A percentile compares a stretch with the other conserved stretches of the same genome.
phyloP scores from a whole-genome alignment of 1,284 basidiomycete genomes.

The Uromyces viciae-fabae region DNA sequence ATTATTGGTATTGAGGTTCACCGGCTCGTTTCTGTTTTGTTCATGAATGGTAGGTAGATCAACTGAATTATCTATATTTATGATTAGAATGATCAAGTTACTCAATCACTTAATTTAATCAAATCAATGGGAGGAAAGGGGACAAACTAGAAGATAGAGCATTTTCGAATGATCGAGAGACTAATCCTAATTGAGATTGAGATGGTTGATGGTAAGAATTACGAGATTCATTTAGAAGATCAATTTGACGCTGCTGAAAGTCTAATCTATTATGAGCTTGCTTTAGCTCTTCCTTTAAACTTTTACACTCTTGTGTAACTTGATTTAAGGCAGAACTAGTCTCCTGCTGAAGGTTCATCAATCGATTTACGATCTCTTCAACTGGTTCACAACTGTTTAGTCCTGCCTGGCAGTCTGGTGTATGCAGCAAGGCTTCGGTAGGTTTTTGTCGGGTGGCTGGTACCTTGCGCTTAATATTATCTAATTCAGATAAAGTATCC shows the following conservation, averaged over 20 bases:
- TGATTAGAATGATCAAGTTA: no score
- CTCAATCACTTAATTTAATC: constrained; percentile 11
- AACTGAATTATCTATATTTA: no score
- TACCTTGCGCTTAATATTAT: constrained; percentile 70
- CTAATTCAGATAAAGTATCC: constrained; percentile 56
- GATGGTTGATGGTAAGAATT: background rate
- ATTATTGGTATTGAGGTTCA: constrained; percentile 11
- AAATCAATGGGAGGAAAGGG: background rate
- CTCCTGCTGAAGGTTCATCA: constrained; percentile 51
- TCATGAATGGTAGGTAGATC: no score
- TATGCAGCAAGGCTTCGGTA: constrained; percentile 25
- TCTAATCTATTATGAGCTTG: constrained; percentile 21
- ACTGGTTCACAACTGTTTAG: background rate
- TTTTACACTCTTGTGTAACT: constrained; percentile 41
- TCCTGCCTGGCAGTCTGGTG: background rate
- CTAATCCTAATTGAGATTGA: background rate
- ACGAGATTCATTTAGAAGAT: background rate
- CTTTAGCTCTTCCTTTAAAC: constrained; percentile 18
- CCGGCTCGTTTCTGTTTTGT: constrained; percentile 38
- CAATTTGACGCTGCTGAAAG: constrained; percentile 32
- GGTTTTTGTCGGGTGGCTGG: constrained; percentile 61
- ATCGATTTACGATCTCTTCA: constrained; percentile 34
- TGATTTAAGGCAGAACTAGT: constrained; percentile 54
- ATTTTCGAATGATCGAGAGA: background rate
- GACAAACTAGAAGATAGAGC: constrained; percentile 18